A percentile compares a stretch with the other conserved stretches of the same genome.
These are phyloP conservation scores for Cercospora canescens DNA, from an alignment of 2,329 filamentous ascomycete genomes.

Conservation along the genomic window DNA sequence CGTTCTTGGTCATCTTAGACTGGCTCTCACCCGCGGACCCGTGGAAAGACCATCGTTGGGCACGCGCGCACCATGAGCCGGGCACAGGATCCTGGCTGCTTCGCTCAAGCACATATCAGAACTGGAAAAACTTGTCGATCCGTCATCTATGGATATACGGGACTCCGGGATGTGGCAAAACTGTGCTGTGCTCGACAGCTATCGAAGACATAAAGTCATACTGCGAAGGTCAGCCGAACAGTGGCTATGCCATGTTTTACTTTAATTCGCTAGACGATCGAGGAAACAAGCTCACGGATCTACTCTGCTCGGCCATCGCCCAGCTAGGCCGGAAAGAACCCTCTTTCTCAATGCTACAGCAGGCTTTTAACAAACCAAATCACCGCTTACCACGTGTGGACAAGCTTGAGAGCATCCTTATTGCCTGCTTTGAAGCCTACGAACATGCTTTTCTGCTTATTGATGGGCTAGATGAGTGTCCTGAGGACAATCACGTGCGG, in stretches of 20 bases:
- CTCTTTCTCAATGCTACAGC: slow-evolving; percentile 19
- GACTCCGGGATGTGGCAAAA: slow-evolving; percentile 27
- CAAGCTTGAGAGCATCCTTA: slow-evolving; percentile 24
- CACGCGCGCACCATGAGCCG: slow-evolving; percentile 12
- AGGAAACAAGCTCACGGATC: slow-evolving; percentile 19
- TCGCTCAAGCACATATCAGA: slow-evolving; percentile 16
- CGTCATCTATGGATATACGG: slow-evolving; percentile 25
- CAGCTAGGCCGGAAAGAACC: slow-evolving; percentile 21
- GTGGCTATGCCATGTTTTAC: slow-evolving; percentile 18
- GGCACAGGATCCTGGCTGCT: slow-evolving; percentile 23
- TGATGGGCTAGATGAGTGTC: slow-evolving; percentile 39
- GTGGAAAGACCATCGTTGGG: slow-evolving; percentile 20
- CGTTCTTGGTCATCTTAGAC: slow-evolving; percentile 15
- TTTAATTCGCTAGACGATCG: slow-evolving; percentile 19
- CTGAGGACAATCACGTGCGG: slow-evolving; percentile 15
- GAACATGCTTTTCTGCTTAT: slow-evolving; percentile 33
- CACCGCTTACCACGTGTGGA: slow-evolving; percentile 8
- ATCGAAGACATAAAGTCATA: slow-evolving; percentile 19
- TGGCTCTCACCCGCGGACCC: slow-evolving; percentile 28
- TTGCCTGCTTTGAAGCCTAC: slow-evolving; percentile 14
- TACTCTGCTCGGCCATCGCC: slow-evolving; percentile 21
- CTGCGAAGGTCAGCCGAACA: neutral
- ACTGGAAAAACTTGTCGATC: slow-evolving; percentile 20
- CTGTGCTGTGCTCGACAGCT: slow-evolving; percentile 25
- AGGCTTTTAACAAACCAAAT: slow-evolving; percentile 14